Percentiles rank a stretch among this genome's conserved stretches.
phyloP scores from a whole-genome alignment of 306 rosid genomes.

The Lathyrus oleraceus region DNA sequence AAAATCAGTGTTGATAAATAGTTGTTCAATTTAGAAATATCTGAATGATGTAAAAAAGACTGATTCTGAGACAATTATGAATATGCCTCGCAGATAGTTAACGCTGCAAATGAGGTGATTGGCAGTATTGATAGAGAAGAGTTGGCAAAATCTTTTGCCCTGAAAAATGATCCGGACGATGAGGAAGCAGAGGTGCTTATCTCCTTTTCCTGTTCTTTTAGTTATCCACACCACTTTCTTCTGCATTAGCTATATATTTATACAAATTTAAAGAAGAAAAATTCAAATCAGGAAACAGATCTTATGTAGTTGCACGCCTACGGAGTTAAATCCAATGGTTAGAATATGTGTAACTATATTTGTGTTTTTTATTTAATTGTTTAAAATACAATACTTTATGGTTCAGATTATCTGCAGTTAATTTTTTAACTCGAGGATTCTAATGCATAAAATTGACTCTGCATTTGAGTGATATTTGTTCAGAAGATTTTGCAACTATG shows the following conservation, averaged over 20 bases:
- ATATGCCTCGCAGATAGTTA: conserved; percentile 61
- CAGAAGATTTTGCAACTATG: conserved; percentile 12
- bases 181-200: conserved; percentile 78
- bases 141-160: conserved; percentile 56
- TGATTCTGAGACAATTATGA: background rate
- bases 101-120: conserved; percentile 77
- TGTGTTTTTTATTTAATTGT: background rate
- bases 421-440: background rate
- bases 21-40: background rate
- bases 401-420: background rate
- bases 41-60: background rate
- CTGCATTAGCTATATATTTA: background rate
- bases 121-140: conserved; percentile 81
- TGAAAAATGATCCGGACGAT: conserved; percentile 74
- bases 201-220: conserved; percentile 20
- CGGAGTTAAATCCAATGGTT: conserved; percentile 3
- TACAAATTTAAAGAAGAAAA: background rate
- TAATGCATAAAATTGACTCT: conserved; percentile 10
- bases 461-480: conserved; percentile 17
- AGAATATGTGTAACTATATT: conserved; percentile 17
- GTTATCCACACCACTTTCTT: conserved; percentile 14
- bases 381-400: background rate
- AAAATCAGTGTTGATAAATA: conserved; percentile 1
- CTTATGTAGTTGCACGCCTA: background rate
- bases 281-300: background rate